Conservation (phyloP, 148 eudicot genomes). For the Chenopodium album region DNA sequence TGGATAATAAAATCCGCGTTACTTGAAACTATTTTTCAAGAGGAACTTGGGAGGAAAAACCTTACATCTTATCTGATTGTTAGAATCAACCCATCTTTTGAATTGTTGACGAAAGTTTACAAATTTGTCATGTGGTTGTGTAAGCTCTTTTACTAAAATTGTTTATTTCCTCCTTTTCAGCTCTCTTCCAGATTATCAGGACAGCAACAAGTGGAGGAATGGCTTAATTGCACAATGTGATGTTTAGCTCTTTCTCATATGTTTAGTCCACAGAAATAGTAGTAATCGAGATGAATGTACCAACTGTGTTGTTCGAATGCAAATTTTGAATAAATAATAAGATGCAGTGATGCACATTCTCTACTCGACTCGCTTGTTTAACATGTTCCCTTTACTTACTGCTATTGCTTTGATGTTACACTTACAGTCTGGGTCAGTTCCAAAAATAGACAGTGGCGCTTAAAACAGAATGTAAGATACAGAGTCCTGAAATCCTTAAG, state of each 20-base stretch:
- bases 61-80: no score
- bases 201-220: constrained; percentile 83
- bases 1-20: no score
- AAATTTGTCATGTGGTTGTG: neutral
- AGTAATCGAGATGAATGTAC: constrained; percentile 24
- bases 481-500: no score
- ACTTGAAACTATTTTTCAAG: no score
- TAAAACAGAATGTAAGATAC: neutral
- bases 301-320: constrained; percentile 23
- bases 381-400: neutral
- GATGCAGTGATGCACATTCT: constrained; percentile 16
- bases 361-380: neutral
- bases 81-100: no score
- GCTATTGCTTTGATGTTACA: neutral
- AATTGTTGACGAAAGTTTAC: no score
- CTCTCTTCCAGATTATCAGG: constrained; percentile 81
- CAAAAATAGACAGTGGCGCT: neutral
- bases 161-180: constrained; percentile 28
- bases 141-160: neutral
- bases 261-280: constrained; percentile 20
- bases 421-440: neutral
- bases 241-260: constrained; percentile 13
- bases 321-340: constrained; percentile 31
- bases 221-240: constrained; percentile 45
- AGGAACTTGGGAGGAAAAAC: no score